These are phyloP conservation scores for Trichosporon faecale DNA, from an alignment of 1,284 basidiomycete genomes.

Conservation along the genomic window DNA sequence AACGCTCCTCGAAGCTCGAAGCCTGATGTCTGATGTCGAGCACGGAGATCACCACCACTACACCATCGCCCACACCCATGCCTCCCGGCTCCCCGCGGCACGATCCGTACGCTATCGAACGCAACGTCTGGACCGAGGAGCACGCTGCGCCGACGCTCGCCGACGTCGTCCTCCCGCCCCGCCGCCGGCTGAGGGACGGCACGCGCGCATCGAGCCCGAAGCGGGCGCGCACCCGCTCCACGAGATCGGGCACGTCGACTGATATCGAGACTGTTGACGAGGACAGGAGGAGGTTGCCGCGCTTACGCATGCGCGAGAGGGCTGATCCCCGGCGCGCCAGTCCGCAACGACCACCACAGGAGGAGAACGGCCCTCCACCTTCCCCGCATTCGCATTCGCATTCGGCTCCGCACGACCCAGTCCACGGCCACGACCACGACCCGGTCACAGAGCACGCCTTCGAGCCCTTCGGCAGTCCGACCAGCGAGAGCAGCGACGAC, in stretches of 20 bases:
- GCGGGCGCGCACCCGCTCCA: conserved; percentile 6
- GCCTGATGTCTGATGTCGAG: neutral
- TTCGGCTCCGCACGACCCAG: neutral
- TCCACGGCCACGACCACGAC: neutral
- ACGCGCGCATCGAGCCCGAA: conserved; percentile 13
- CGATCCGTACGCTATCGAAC: too few relatives aligned
- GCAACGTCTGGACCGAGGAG: neutral
- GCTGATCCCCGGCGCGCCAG: neutral
- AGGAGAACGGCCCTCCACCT: conserved; percentile 9
- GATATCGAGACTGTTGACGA: neutral
- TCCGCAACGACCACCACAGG: conserved; percentile 1
- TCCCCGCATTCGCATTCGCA: neutral
- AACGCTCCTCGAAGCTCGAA: neutral
- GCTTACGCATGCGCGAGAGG: conserved; percentile 4
- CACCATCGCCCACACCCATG: neutral
- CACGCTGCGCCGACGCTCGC: conserved; percentile 27
- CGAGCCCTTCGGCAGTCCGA: neutral
- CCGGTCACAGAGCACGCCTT: neutral
- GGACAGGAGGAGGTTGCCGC: conserved; percentile 17
- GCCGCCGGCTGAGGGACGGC: conserved; percentile 38
- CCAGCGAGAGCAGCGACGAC: neutral
- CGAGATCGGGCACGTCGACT: neutral
- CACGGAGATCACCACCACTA: neutral
- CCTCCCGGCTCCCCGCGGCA: neutral
- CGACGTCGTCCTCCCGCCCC: conserved; percentile 34